These are phyloP conservation scores for Kodamaea arcana DNA, from an alignment of 1,139 yeast species.

Conservation along the genomic window DNA sequence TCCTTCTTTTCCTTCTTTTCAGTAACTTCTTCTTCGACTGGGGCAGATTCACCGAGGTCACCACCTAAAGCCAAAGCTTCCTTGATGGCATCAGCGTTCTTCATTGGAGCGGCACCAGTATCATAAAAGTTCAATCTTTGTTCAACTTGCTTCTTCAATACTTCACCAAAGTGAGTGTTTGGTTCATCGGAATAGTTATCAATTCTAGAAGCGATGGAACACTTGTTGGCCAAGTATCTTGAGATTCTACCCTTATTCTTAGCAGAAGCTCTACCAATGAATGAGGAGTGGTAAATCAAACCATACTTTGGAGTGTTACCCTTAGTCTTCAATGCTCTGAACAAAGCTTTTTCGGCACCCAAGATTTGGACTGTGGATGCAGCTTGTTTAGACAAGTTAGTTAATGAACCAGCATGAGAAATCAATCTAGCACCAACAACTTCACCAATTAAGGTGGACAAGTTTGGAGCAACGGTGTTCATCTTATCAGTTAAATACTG, in stretches of 20 bases:
- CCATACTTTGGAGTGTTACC: slow-evolving; percentile 99
- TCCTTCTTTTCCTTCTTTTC: slow-evolving; percentile 43
- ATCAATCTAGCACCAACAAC: slow-evolving; percentile 97
- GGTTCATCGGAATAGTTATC: slow-evolving; percentile 93
- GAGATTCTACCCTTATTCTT: slow-evolving; percentile 99
- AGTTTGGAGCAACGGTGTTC: slow-evolving; percentile 97
- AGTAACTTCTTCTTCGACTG: slow-evolving; percentile 28
- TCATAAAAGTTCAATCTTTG: slow-evolving; percentile 95
- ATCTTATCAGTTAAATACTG: slow-evolving; percentile 89
- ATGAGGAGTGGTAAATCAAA: slow-evolving; percentile 92
- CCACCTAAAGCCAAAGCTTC: slow-evolving; percentile 77
- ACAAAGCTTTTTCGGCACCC: slow-evolving; percentile 98
- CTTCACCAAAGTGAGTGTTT: slow-evolving; percentile 80
- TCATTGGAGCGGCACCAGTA: slow-evolving; percentile 95
- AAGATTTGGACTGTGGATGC: slow-evolving; percentile 97
- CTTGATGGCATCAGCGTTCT: slow-evolving; percentile 90
- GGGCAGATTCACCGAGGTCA: slow-evolving; percentile 23
- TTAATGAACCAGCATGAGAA: slow-evolving; percentile 96
- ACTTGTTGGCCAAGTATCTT: slow-evolving; percentile 96
- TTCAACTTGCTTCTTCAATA: slow-evolving; percentile 94
- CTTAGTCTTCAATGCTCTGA: slow-evolving; percentile 97
- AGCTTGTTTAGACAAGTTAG: slow-evolving; percentile 94
- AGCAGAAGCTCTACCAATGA: slow-evolving; percentile 93
- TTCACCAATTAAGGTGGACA: slow-evolving; percentile 95
- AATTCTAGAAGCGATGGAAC: slow-evolving; percentile 97